These are phyloP conservation scores for Dictyostelium intermedium DNA, from an alignment of 78 protist species.

Conservation along the genomic window DNA sequence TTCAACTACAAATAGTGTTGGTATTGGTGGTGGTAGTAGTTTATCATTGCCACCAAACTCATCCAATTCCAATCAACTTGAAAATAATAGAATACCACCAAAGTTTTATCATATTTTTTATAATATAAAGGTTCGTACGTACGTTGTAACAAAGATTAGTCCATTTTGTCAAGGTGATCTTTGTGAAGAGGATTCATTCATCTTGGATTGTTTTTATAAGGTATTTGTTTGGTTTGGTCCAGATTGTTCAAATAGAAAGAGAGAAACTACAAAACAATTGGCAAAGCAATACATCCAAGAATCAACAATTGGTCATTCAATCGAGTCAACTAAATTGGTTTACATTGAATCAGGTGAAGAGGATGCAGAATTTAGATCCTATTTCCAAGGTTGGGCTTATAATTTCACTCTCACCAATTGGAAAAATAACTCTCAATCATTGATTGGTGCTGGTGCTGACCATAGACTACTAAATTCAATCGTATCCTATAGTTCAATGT, in stretches of 20 bases:
- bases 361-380: slow-evolving; percentile 18
- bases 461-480: slow-evolving; percentile 34
- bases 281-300: slow-evolving; percentile 26
- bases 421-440: slow-evolving; percentile 25
- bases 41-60: no score
- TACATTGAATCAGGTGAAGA: slow-evolving; percentile 7
- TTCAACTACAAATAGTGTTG: neutral
- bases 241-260: slow-evolving; percentile 49
- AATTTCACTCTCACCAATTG: neutral
- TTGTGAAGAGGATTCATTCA: slow-evolving; percentile 58
- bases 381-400: slow-evolving; percentile 56
- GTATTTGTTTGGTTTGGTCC: slow-evolving; percentile 60
- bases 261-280: slow-evolving; percentile 6
- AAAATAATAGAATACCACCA: neutral
- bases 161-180: slow-evolving; percentile 73
- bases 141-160: slow-evolving; percentile 19
- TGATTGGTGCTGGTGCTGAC: slow-evolving; percentile 61
- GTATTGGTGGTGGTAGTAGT: neutral
- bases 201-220: slow-evolving; percentile 21
- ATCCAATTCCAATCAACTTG: no score
- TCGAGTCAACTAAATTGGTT: neutral
- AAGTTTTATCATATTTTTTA: slow-evolving; percentile 43
- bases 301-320: slow-evolving; percentile 36
- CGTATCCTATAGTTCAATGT: slow-evolving; percentile 18
- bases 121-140: neutral